Evolutionary conservation across 805 yeast genomes (phyloP).

Genomic region (Saccharomycopsis vini): DNA sequence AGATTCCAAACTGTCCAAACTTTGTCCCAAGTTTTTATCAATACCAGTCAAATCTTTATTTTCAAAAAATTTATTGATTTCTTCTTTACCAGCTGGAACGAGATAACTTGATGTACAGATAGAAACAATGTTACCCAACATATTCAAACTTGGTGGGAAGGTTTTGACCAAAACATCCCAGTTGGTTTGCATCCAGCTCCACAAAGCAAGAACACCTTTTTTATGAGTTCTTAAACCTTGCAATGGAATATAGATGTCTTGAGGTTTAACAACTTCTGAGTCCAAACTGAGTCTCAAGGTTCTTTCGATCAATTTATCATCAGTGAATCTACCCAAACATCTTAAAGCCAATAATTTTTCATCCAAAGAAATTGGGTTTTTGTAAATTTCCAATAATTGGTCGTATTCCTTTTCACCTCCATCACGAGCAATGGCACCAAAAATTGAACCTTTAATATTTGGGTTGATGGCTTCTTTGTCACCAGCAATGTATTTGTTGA

Average conservation of each 20-base stretch:
- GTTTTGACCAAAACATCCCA: slow-evolving; percentile 61
- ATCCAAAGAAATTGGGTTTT: slow-evolving; percentile 50
- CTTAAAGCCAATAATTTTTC: slow-evolving; percentile 65
- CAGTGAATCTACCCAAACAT: slow-evolving; percentile 56
- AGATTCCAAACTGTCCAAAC: slow-evolving; percentile 51
- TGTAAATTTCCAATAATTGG: slow-evolving; percentile 49
- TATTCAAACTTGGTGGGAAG: slow-evolving; percentile 73
- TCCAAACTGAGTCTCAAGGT: slow-evolving; percentile 49
- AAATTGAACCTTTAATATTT: slow-evolving; percentile 59
- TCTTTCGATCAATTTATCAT: slow-evolving; percentile 42
- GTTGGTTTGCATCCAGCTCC: slow-evolving; percentile 63
- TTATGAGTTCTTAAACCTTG: slow-evolving; percentile 56
- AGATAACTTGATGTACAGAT: slow-evolving; percentile 55
- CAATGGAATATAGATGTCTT: slow-evolving; percentile 74
- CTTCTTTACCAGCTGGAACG: slow-evolving; percentile 41
- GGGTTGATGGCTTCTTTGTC: slow-evolving; percentile 66
- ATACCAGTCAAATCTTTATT: slow-evolving; percentile 51
- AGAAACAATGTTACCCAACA: slow-evolving; percentile 69
- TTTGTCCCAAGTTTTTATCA: slow-evolving; percentile 55
- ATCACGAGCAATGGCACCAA: slow-evolving; percentile 49
- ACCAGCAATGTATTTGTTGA: slow-evolving; percentile 48
- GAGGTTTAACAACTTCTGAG: slow-evolving; percentile 49
- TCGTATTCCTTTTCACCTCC: slow-evolving; percentile 61
- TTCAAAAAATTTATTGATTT: slow-evolving; percentile 43
- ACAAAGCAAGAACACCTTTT: slow-evolving; percentile 59